Evolutionary conservation across 495 filamentous ascomycete genomes (phyloP).

Genomic region (Talaromyces adpressus): DNA sequence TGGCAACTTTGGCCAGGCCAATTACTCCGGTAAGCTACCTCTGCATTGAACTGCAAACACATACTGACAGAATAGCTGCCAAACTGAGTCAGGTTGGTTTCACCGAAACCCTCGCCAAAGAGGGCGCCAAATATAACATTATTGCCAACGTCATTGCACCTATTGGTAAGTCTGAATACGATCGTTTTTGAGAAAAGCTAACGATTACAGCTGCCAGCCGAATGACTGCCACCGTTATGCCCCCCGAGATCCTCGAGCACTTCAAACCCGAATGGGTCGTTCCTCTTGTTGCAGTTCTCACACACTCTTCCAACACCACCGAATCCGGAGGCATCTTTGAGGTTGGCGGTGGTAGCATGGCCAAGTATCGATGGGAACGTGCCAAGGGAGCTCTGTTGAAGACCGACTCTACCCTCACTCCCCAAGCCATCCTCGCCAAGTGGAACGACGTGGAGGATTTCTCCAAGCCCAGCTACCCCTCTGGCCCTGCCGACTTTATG

Average conservation of each 20-base stretch:
- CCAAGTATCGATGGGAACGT: conserved; percentile 94
- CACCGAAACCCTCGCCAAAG: conserved; percentile 96
- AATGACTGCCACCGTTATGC: conserved; percentile 98
- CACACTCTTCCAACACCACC: conserved; percentile 76
- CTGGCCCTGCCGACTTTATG: conserved; percentile 86
- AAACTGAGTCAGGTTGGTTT: conserved; percentile 96
- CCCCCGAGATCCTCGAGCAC: conserved; percentile 79
- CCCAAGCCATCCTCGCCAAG: conserved; percentile 77
- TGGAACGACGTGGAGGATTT: conserved; percentile 88
- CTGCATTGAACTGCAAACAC: neutral
- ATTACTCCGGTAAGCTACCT: conserved; percentile 67
- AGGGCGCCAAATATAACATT: conserved; percentile 98
- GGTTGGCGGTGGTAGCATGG: conserved; percentile 85
- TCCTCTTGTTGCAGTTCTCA: conserved; percentile 82
- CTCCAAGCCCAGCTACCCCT: conserved; percentile 75
- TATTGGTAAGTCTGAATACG: conserved; percentile 45
- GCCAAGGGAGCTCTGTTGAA: conserved; percentile 86
- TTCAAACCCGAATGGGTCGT: conserved; percentile 96
- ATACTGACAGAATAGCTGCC: conserved; percentile 51
- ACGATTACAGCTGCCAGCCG: conserved; percentile 67
- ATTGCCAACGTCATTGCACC: conserved; percentile 93
- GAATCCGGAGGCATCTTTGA: conserved; percentile 92
- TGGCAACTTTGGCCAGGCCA: conserved; percentile 91
- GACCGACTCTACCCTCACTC: conserved; percentile 81
- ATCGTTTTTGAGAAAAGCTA: neutral